Evolutionary conservation across 1,284 basidiomycete species (phyloP).

Genomic region (Apiotrichum montevideense): DNA sequence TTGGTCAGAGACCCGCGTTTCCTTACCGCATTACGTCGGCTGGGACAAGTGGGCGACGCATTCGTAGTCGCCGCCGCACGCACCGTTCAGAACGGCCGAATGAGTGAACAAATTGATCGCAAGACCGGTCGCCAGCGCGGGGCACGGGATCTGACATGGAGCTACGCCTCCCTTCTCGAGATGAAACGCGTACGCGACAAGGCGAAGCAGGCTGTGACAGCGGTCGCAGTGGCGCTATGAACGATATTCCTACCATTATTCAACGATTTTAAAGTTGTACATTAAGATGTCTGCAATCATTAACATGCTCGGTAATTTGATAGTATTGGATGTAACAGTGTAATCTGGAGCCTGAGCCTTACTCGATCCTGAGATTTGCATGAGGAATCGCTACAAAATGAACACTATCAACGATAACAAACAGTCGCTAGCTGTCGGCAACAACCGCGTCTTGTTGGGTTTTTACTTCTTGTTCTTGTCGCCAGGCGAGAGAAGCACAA

Average conservation of each 20-base stretch:
- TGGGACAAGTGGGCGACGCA: conserved; percentile 36
- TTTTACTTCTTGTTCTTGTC: conserved; percentile 1
- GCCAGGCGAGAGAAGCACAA: conserved; percentile 5
- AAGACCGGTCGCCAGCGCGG: conserved; percentile 20
- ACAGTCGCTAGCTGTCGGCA: too few relatives aligned
- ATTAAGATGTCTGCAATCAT: too few relatives aligned
- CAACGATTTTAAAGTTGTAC: too few relatives aligned
- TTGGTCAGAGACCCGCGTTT: conserved; percentile 12
- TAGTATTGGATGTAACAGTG: too few relatives aligned
- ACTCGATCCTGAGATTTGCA: neutral
- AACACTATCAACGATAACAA: too few relatives aligned
- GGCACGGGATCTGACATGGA: conserved; percentile 48
- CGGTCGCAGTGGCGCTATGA: neutral
- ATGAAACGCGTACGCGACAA: conserved; percentile 23
- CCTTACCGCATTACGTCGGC: conserved; percentile 16
- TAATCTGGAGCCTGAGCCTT: too few relatives aligned
- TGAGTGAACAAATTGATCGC: conserved; percentile 47
- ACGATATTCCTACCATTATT: too few relatives aligned
- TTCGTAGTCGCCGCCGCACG: conserved; percentile 24
- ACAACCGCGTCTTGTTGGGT: neutral
- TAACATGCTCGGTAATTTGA: too few relatives aligned
- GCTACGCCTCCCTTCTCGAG: conserved; percentile 41
- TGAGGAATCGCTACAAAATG: neutral
- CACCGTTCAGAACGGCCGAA: conserved; percentile 21
- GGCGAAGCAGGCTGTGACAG: conserved; percentile 1